Evolutionary conservation across 2,329 filamentous ascomycete genomes (phyloP).

Genomic region (Cladorrhinum sp.): DNA sequence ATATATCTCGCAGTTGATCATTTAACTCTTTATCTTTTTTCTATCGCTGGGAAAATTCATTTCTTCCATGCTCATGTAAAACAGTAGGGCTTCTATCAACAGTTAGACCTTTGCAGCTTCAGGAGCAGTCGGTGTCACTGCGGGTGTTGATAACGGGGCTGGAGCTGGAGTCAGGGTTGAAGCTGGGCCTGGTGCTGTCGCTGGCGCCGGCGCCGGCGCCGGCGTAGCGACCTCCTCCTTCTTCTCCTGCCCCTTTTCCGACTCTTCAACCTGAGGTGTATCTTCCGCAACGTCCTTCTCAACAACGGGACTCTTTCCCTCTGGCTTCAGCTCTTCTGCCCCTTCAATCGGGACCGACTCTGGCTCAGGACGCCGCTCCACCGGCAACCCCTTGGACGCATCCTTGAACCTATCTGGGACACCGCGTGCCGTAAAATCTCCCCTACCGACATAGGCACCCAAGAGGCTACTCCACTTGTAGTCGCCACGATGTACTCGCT

Average conservation of each 20-base stretch:
- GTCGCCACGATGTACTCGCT: conserved; percentile 67
- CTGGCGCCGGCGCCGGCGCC: not conserved
- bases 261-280: conserved; percentile 7
- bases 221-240: not conserved
- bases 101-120: not conserved
- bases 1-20: not conserved
- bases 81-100: not conserved
- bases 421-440: conserved; percentile 63
- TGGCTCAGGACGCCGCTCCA: conserved; percentile 7
- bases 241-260: not conserved
- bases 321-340: conserved; percentile 1
- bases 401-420: conserved; percentile 73
- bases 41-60: not conserved
- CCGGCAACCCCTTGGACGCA: conserved; percentile 18
- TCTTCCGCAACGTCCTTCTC: conserved; percentile 6
- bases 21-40: not conserved
- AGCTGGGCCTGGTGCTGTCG: not conserved
- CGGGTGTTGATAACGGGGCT: not conserved
- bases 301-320: not conserved
- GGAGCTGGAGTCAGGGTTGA: not conserved
- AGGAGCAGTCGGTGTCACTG: not conserved
- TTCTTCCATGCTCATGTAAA: not conserved
- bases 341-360: conserved; percentile 10
- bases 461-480: conserved; percentile 80
- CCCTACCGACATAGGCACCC: conserved; percentile 77